Conservation (phyloP, 1,284 basidiomycete species). For the Stygiomarasmius scandens region DNA sequence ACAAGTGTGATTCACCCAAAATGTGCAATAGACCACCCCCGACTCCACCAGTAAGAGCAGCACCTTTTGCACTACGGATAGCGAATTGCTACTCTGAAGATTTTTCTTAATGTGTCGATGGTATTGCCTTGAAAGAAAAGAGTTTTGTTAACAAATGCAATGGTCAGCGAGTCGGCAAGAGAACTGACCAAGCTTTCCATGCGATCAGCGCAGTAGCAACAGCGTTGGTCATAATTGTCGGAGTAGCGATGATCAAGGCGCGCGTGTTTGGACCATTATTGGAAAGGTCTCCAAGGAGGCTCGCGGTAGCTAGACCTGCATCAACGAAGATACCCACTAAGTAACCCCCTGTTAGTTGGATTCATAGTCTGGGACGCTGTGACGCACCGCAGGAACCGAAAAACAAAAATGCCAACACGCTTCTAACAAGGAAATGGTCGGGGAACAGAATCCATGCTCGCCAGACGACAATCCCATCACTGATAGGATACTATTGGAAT, state of each 20-base stretch:
- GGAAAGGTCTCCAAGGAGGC: not conserved
- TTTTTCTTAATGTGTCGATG: not conserved
- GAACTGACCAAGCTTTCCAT: constrained; percentile 1
- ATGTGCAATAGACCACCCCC: not conserved
- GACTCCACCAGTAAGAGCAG: not conserved
- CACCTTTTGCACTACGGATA: constrained; percentile 2
- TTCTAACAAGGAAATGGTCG: not conserved
- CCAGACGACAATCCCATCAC: constrained; percentile 3
- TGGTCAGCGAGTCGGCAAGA: not conserved
- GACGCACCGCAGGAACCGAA: not conserved
- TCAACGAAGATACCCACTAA: not conserved
- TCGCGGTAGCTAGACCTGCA: not conserved
- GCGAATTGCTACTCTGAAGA: not conserved
- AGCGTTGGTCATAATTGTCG: not conserved
- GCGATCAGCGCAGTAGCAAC: not conserved
- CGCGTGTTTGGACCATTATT: not conserved
- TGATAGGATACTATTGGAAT: not conserved
- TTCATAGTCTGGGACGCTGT: not conserved
- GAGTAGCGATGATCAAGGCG: not conserved
- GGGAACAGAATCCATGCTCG: constrained; percentile 7
- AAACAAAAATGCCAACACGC: not conserved
- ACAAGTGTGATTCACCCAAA: not conserved
- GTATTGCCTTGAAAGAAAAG: not conserved
- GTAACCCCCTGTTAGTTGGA: too few species aligned
- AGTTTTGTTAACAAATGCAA: not conserved